Conservation (phyloP, 1,139 yeast genomes). For the Suhomyces maxii region DNA sequence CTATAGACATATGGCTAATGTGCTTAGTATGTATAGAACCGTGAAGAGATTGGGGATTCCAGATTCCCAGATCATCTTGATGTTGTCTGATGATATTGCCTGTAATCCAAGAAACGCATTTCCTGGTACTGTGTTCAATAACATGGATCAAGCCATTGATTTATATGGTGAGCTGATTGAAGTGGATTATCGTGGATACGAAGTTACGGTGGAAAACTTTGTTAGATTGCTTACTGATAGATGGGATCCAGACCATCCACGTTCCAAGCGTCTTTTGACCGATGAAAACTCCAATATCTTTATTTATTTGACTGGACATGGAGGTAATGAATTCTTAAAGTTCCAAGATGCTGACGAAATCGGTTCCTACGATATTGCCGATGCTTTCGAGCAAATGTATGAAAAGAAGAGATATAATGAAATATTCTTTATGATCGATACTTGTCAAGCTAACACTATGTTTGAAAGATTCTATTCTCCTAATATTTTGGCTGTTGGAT, state of each 20-base stretch:
- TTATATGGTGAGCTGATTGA: constrained; percentile 92
- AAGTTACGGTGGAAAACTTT: constrained; percentile 96
- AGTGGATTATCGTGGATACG: constrained; percentile 96
- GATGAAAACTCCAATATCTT: constrained; percentile 94
- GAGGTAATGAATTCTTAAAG: constrained; percentile 94
- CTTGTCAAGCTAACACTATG: constrained; percentile 99
- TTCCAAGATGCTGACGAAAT: constrained; percentile 99
- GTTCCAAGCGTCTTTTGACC: constrained; percentile 84
- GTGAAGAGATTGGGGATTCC: constrained; percentile 96
- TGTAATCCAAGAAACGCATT: constrained; percentile 95
- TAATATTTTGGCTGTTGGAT: constrained; percentile 88
- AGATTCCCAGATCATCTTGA: constrained; percentile 92
- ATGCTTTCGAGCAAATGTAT: constrained; percentile 96
- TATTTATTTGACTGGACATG: constrained; percentile 96
- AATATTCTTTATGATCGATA: constrained; percentile 94
- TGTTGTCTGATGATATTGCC: constrained; percentile 96
- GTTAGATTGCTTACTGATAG: constrained; percentile 87
- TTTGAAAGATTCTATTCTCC: constrained; percentile 91
- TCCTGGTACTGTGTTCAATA: constrained; percentile 95
- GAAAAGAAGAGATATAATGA: constrained; percentile 94
- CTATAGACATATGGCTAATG: constrained; percentile 97
- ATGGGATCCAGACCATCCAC: constrained; percentile 92
- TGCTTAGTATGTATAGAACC: constrained; percentile 88
- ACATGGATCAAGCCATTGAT: constrained; percentile 91
- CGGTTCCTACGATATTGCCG: constrained; percentile 92